A percentile compares a stretch with the other conserved stretches of the same genome.
Conservation (phyloP, 75 land plant genomes). For the Picea glauca region DNA sequence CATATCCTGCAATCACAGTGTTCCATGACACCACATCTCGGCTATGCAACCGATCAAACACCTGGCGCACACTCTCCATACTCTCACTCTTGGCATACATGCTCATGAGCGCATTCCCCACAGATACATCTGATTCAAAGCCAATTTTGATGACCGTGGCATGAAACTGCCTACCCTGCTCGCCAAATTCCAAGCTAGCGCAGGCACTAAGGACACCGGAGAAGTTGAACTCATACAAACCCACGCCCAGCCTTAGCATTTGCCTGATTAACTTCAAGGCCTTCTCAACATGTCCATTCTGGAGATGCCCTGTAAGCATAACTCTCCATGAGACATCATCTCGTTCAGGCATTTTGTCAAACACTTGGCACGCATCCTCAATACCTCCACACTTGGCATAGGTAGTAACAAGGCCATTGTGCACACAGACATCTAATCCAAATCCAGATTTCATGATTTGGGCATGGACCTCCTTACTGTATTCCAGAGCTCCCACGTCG, state of each 20-base stretch:
- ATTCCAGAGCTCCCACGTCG: background rate
- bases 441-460: slow-evolving; percentile 11
- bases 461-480: slow-evolving; percentile 9
- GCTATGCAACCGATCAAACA: background rate
- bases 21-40: background rate
- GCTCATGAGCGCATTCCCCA: background rate
- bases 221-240: background rate
- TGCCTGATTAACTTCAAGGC: background rate
- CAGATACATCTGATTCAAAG: background rate
- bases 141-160: background rate
- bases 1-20: slow-evolving; percentile 25
- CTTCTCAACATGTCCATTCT: background rate
- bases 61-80: background rate
- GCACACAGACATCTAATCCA: slow-evolving; percentile 3
- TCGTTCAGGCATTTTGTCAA: slow-evolving; percentile 5
- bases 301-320: background rate
- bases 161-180: background rate
- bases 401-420: slow-evolving; percentile 1
- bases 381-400: slow-evolving; percentile 5
- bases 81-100: background rate
- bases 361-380: background rate
- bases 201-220: background rate
- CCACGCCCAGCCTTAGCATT: background rate
- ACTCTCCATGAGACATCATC: background rate
- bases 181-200: background rate